Conservation (phyloP, 768 basidiomycete species). For the Suillus decipiens region DNA sequence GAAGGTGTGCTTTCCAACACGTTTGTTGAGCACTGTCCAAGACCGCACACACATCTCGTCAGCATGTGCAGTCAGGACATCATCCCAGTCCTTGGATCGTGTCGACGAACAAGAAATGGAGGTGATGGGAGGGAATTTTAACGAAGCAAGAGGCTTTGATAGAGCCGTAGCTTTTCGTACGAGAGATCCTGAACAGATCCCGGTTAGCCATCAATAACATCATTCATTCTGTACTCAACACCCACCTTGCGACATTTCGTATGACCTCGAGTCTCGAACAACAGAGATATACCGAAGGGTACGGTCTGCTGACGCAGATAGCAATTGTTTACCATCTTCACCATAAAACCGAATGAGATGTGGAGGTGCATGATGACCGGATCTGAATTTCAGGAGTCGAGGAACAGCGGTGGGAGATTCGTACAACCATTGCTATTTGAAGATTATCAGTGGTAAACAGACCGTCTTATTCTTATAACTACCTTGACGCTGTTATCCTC, state of each 20-base stretch:
- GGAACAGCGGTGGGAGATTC: slow-evolving; percentile 89
- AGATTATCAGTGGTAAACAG: slow-evolving; percentile 7
- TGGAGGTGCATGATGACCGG: slow-evolving; percentile 90
- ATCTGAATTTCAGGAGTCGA: slow-evolving; percentile 85
- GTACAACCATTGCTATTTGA: slow-evolving; percentile 91
- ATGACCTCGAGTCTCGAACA: slow-evolving; percentile 92
- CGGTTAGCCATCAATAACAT: slow-evolving; percentile 10
- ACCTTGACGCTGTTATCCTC: slow-evolving; percentile 97
- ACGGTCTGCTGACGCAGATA: slow-evolving; percentile 88
- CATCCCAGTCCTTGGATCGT: slow-evolving; percentile 95
- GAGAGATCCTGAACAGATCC: slow-evolving; percentile 65
- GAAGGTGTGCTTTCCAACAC: slow-evolving; percentile 74
- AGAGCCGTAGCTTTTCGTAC: slow-evolving; percentile 77
- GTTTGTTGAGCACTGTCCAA: slow-evolving; percentile 86
- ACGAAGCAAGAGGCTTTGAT: slow-evolving; percentile 74
- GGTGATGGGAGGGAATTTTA: slow-evolving; percentile 84
- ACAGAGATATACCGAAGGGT: slow-evolving; percentile 89
- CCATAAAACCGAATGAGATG: slow-evolving; percentile 94
- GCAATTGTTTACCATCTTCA: slow-evolving; percentile 92
- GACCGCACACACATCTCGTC: slow-evolving; percentile 83
- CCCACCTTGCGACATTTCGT: slow-evolving; percentile 91
- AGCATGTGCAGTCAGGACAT: slow-evolving; percentile 86
- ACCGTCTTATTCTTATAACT: slow-evolving; percentile 14
- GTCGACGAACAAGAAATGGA: slow-evolving; percentile 77
- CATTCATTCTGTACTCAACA: background rate